These are phyloP conservation scores for Termitomyces sp. DNA, from an alignment of 1,284 basidiomycete species.

Conservation along the genomic window DNA sequence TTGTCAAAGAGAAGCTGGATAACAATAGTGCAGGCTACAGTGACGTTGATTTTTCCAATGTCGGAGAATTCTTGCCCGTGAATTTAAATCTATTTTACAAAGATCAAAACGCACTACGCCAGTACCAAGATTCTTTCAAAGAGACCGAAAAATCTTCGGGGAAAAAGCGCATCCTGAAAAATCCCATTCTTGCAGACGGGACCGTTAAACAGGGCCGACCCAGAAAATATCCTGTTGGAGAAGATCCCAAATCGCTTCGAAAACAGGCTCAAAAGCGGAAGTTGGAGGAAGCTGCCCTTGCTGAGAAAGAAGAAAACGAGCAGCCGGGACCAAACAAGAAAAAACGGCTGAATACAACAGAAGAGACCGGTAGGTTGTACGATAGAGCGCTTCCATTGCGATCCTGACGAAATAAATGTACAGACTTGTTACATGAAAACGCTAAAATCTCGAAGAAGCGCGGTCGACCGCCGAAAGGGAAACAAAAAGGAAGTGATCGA, in stretches of 20 bases:
- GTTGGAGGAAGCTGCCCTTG: constrained; percentile 7
- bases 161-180: constrained; percentile 30
- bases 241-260: constrained; percentile 16
- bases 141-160: constrained; percentile 20
- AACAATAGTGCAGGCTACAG: constrained; percentile 36
- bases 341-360: constrained; percentile 4
- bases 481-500: constrained; percentile 9
- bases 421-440: background rate
- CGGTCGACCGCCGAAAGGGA: constrained; percentile 30
- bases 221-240: constrained; percentile 25
- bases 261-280: constrained; percentile 18
- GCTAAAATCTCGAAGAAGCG: constrained; percentile 26
- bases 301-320: background rate
- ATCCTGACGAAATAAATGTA: background rate
- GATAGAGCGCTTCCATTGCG: background rate
- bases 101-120: constrained; percentile 33
- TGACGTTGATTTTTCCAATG: constrained; percentile 41
- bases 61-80: constrained; percentile 48
- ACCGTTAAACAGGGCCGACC: constrained; percentile 38
- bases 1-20: constrained; percentile 55
- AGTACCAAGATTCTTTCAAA: constrained; percentile 47
- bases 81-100: constrained; percentile 48
- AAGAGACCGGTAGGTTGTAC: constrained; percentile 1
- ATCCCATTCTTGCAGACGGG: constrained; percentile 38
- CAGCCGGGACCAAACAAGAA: constrained; percentile 11